Evolutionary conservation across 2,329 filamentous ascomycete genomes (phyloP).

Genomic region (Aureobasidium lini): DNA sequence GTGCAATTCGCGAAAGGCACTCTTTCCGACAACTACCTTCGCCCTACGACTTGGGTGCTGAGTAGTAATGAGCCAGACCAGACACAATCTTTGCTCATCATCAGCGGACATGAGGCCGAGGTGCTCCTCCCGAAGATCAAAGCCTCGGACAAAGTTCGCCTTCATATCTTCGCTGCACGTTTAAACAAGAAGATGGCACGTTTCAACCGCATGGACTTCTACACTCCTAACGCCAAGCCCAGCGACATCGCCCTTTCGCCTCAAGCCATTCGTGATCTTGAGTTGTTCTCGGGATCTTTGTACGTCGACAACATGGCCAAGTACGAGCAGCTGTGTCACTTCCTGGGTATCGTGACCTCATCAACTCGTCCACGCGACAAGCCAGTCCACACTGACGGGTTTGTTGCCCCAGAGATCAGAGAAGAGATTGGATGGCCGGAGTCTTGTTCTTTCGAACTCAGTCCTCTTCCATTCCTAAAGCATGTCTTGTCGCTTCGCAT

Average conservation of each 20-base stretch:
- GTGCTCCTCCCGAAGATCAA: constrained; percentile 37
- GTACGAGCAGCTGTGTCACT: constrained; percentile 3
- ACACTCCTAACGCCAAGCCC: neutral
- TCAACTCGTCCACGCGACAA: neutral
- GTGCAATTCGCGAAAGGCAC: constrained; percentile 25
- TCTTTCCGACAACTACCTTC: constrained; percentile 41
- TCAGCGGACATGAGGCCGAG: constrained; percentile 57
- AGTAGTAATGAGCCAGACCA: constrained; percentile 21
- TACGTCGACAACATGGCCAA: neutral
- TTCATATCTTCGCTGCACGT: neutral
- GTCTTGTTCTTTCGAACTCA: neutral
- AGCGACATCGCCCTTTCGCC: neutral
- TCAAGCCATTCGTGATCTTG: neutral
- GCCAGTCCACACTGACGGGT: neutral
- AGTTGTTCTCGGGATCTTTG: neutral
- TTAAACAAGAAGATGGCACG: neutral
- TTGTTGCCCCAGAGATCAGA: neutral
- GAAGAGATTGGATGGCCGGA: neutral
- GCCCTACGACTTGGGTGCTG: constrained; percentile 50
- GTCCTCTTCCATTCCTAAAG: neutral
- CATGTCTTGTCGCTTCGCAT: neutral
- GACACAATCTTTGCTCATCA: constrained; percentile 38
- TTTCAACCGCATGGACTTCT: neutral
- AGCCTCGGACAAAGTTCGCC: constrained; percentile 24
- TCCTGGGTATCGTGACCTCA: neutral